Base-by-base conservation (phyloP, 352 stramenopile species). In the Phytopythium helicoides region DNA sequence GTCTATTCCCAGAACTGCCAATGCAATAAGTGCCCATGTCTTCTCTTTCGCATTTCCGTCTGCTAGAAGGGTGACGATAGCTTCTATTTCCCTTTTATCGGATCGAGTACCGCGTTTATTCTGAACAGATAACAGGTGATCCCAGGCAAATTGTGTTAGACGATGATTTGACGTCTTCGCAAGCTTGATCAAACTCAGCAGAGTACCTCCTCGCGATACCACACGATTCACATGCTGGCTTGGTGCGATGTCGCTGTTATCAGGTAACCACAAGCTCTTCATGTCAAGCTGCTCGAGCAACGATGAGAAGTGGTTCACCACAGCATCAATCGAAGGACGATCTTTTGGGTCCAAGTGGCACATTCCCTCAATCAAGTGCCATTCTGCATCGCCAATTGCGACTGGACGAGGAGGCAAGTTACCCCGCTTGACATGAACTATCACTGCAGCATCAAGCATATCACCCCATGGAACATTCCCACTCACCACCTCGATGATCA, bases 401-500 rank as follows among this genome's bases (percentile, higher is more conserved):
- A 1, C n/a, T 1, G 52, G 48, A 16, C 26, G 34, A 1, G 7
- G 10, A 3, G 54, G 54, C 6, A 66, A 19, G 3, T 23, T 3
- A 3, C 42, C 36, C 7, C 36, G 42, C 44, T 36, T 52, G 7
- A 58, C 59, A 9, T 50, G 26, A 18, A 39, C 22, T 10, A 23
- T 33, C 39, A 65, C 54, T n/a, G 47, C 42, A 0, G 5, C 37
- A 16, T 59, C 52, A 14, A 22, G 42, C 23, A 53, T 31, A 0
- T 15, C 26, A 3, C 52, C 52, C 39, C 52, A 70, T 15, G 57
- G 62, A 10, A 51, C 28, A 18, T 47, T 18, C 8, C 40, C 44
- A 3, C 22, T 63, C 26, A 63, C n/a, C 1, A 54, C 41, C 39
- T 71, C 57, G 6, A 66, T 23, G 16, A 70, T 58, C n/a, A 47